Conservation (phyloP, 106 monocot species). For the Gastrodia elata region DNA sequence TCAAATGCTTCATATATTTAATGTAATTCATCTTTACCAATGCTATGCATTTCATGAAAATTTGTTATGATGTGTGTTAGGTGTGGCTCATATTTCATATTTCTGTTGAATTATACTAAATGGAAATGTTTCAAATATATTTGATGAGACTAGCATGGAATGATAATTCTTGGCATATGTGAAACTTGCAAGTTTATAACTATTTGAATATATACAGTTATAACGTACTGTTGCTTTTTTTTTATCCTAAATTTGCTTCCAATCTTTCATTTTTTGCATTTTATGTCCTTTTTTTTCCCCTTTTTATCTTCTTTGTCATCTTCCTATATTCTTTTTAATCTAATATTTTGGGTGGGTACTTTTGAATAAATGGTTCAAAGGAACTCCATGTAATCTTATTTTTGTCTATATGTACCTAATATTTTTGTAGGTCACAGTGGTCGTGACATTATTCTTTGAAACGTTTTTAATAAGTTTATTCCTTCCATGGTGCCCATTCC, state of each 20-base stretch:
- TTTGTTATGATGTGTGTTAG: no score
- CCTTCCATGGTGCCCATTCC: neutral
- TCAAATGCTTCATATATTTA: no score
- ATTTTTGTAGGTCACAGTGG: neutral
- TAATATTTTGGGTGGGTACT: neutral
- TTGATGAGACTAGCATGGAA: no score
- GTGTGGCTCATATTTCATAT: no score
- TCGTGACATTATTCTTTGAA: slow-evolving; percentile 1
- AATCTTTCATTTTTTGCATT: neutral
- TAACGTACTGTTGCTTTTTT: neutral
- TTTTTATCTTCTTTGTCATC: neutral
- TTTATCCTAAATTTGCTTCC: no score
- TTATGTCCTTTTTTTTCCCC: no score
- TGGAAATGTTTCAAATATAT: no score
- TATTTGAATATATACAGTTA: neutral
- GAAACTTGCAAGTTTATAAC: neutral
- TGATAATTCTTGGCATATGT: neutral
- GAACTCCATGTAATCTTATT: neutral
- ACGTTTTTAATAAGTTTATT: neutral
- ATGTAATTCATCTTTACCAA: no score
- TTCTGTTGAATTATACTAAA: no score
- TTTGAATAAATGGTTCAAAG: neutral
- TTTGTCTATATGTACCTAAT: neutral
- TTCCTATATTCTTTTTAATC: neutral
- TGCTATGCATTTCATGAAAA: no score